Evolutionary conservation across 2,329 filamentous ascomycete species (phyloP), one percentile per base, ranked within the genome.

Genomic region (Pezicula rhizophila): DNA sequence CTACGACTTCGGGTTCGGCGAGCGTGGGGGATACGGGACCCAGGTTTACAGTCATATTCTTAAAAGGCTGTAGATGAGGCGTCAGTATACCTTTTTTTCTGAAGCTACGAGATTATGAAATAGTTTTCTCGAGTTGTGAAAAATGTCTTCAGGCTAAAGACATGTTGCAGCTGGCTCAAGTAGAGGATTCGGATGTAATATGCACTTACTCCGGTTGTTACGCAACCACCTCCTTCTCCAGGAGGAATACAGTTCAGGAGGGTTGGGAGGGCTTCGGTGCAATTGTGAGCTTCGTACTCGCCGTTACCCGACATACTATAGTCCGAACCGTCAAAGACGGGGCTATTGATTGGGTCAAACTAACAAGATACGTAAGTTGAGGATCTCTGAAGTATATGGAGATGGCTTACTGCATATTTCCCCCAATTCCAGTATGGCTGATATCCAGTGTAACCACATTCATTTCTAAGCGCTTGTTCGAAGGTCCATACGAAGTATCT

Each of bases 221-320:
- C 67, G 57, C 77, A 81, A 2, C 78, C 78, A 35, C 78, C 78
- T 12, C 78, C 78, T 0, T 69, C 68, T n/a, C 75, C 78, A 0
- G 71, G 70, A 0, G 72, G 74, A 46, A 64, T 57, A 55, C 67
- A 56, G 33, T 58, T 55, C 2, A 59, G 43, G 4, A 47, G 45
- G 1, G 50, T 55, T 20, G 57, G 56, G 2, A 63, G 52, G 2
- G 50, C 57, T 6, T 57, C 49, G 10, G 64, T 65, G 41, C 58
- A 60, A 10, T 59, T 58, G 42, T 66, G 59, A 2, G 56, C 49
- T 23, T 57, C 54, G 42, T 59, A 65, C 2, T 51, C 64, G 18
- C 76, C 76, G 50, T 79, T 72, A 17, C 75, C 73, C 23, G 70
- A 70, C 67, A 78, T 62, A 46, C 69, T 73, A 44, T 70, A 75